Evolutionary conservation across 2,329 filamentous ascomycete genomes (phyloP).

Genomic region (Clonostachys sp.): DNA sequence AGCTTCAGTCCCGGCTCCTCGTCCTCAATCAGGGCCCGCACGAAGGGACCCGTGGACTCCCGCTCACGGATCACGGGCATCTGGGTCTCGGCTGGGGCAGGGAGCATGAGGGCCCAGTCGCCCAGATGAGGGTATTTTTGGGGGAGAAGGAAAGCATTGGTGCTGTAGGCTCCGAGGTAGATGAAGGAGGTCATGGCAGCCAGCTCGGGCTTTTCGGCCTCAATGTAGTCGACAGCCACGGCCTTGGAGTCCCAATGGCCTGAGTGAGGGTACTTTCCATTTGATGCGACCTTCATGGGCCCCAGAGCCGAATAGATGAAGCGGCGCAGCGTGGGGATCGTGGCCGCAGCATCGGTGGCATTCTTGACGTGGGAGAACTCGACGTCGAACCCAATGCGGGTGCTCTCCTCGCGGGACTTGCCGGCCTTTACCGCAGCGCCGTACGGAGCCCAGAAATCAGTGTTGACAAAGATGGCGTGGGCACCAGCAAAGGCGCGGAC

Average conservation of each 20-base stretch:
- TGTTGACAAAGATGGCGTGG: slow-evolving; percentile 44
- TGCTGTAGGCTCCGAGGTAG: slow-evolving; percentile 13
- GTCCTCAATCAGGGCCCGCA: slow-evolving; percentile 32
- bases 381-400: slow-evolving; percentile 31
- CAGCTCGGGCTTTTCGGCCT: slow-evolving; percentile 29
- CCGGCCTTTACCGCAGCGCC: slow-evolving; percentile 25
- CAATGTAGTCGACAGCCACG: slow-evolving; percentile 37
- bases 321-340: slow-evolving; percentile 27
- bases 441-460: slow-evolving; percentile 39
- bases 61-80: slow-evolving; percentile 33
- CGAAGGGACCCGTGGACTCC: slow-evolving; percentile 34
- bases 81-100: slow-evolving; percentile 10
- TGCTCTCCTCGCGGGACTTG: slow-evolving; percentile 22
- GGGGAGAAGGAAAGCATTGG: slow-evolving; percentile 11
- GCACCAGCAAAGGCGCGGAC: slow-evolving; percentile 31
- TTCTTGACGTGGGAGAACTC: slow-evolving; percentile 48
- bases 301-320: slow-evolving; percentile 46
- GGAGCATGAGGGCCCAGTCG: slow-evolving; percentile 22
- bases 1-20: slow-evolving; percentile 32
- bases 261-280: slow-evolving; percentile 32
- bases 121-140: slow-evolving; percentile 8
- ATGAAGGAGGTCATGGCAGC: slow-evolving; percentile 28
- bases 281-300: slow-evolving; percentile 35
- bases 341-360: slow-evolving; percentile 43
- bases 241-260: slow-evolving; percentile 48